These are phyloP conservation scores for Larix sibirica DNA, from an alignment of 83 land plant genomes.

Conservation along the genomic window DNA sequence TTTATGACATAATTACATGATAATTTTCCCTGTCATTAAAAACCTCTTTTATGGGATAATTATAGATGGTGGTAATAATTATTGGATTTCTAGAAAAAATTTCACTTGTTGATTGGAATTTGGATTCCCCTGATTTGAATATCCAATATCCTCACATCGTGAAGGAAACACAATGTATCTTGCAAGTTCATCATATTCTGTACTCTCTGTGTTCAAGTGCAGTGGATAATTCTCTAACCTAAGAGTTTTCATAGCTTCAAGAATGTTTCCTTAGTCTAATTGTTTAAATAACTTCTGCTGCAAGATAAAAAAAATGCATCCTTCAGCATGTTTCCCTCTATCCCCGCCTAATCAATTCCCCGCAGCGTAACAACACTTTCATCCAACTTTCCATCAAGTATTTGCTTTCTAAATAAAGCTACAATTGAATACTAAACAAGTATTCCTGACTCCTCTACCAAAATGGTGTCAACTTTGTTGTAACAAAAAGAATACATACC, in stretches of 20 bases:
- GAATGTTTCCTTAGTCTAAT: constrained; percentile 30
- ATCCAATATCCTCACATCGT: constrained; percentile 26
- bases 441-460: constrained; percentile 90
- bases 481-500: constrained; percentile 90
- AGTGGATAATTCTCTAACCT: constrained; percentile 72
- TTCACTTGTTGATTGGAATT: constrained; percentile 25
- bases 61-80: constrained; percentile 66
- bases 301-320: constrained; percentile 62
- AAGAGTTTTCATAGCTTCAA: constrained; percentile 69
- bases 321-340: constrained; percentile 45
- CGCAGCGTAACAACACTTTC: constrained; percentile 61
- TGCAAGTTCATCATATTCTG: constrained; percentile 66
- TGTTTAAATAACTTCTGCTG: constrained; percentile 86
- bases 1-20: too few relatives aligned
- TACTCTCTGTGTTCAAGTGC: constrained; percentile 38
- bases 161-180: constrained; percentile 58
- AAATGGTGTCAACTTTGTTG: constrained; percentile 50
- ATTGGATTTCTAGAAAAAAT: constrained; percentile 67
- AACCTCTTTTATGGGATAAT: constrained; percentile 79
- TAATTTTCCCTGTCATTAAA: too few relatives aligned
- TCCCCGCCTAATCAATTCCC: constrained; percentile 31
- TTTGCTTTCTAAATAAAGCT: too few relatives aligned
- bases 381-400: too few relatives aligned
- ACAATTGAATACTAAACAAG: constrained; percentile 57
- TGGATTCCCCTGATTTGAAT: constrained; percentile 22